A percentile compares a stretch with the other conserved stretches of the same genome.
Evolutionary conservation across 2,329 filamentous ascomycete genomes (phyloP).

Genomic region (Aspergillaceae sp.): DNA sequence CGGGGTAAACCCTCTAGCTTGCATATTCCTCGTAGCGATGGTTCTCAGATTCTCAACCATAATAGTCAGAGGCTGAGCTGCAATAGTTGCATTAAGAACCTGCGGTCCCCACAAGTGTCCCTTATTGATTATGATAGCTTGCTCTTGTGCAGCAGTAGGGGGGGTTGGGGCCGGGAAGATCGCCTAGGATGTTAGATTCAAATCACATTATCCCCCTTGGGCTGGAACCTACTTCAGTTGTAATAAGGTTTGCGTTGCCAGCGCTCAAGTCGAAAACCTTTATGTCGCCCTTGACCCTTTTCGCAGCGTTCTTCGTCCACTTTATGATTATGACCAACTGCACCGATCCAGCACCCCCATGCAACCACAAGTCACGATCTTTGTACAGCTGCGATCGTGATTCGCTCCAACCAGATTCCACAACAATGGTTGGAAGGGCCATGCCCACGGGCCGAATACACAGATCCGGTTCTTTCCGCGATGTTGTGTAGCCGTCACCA

Average conservation of each 20-base stretch:
- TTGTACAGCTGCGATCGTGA: background rate
- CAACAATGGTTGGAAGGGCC: background rate
- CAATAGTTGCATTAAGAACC: background rate
- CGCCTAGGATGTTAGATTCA: background rate
- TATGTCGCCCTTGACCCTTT: background rate
- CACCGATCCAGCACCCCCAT: background rate
- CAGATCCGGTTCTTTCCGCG: background rate
- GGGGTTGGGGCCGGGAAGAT: background rate
- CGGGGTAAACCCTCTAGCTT: background rate
- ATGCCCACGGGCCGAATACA: background rate
- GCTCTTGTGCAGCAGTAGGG: background rate
- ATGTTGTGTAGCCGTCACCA: background rate
- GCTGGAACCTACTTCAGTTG: background rate
- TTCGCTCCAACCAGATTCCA: background rate
- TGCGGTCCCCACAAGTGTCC: background rate
- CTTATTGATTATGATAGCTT: background rate
- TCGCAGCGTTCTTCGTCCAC: background rate
- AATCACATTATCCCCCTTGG: background rate
- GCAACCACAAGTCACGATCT: background rate
- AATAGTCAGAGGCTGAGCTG: background rate
- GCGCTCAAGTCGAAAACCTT: background rate
- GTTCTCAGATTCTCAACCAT: background rate
- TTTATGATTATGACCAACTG: background rate
- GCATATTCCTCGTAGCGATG: background rate
- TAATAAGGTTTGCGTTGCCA: background rate